Evolutionary conservation across 78 protist genomes (phyloP).

Genomic region (Emiliania huxleyi): DNA sequence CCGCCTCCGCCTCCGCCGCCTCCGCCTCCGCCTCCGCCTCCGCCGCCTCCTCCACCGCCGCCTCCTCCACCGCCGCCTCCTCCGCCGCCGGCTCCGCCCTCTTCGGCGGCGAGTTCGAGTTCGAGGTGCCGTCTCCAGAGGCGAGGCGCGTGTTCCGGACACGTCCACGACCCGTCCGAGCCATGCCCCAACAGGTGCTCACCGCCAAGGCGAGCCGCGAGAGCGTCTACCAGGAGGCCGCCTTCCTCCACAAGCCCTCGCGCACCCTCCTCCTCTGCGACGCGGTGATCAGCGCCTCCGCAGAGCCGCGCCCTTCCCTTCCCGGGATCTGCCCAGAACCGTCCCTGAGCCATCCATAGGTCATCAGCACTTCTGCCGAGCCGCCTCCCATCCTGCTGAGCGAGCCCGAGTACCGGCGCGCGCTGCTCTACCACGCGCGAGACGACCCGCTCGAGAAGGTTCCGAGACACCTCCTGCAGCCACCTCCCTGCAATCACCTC

Average conservation of each 20-base stretch:
- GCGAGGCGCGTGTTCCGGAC: no score
- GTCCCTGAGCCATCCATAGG: neutral
- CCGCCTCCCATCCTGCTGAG: neutral
- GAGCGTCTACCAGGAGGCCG: constrained; percentile 13
- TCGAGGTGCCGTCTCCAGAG: no score
- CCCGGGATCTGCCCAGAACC: neutral
- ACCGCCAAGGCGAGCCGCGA: neutral
- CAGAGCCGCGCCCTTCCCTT: no score
- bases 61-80: no score
- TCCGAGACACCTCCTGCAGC: no score
- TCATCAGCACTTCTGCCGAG: neutral
- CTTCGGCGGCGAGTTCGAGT: constrained; percentile 9
- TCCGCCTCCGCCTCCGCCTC: no score
- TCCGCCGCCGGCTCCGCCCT: no score
- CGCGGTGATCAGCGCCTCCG: neutral
- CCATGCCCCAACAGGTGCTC: no score
- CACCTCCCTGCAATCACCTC: no score
- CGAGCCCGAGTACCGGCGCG: constrained; percentile 27
- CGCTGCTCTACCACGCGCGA: constrained; percentile 31
- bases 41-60: no score
- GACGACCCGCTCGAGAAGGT: neutral
- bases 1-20: no score
- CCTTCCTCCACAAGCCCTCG: neutral
- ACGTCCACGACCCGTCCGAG: no score
- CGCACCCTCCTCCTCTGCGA: constrained; percentile 14